These are phyloP conservation scores for Hymenoscyphus occultus DNA, from an alignment of 2,329 filamentous ascomycete genomes.

Conservation along the genomic window DNA sequence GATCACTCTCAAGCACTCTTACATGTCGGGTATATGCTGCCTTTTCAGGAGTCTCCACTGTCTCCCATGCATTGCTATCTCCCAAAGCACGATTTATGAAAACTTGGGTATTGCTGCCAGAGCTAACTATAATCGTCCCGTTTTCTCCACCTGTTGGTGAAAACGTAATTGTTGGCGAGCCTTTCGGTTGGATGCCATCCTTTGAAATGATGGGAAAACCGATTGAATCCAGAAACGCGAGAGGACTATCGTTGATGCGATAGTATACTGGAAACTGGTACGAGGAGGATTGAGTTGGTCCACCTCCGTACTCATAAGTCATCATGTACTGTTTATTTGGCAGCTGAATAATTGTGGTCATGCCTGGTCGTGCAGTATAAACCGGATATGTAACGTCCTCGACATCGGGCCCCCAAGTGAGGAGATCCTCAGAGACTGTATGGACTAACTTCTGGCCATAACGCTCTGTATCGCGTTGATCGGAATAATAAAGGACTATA, in stretches of 20 bases:
- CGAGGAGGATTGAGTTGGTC: constrained; percentile 17
- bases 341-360: constrained; percentile 60
- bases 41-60: constrained; percentile 28
- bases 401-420: constrained; percentile 56
- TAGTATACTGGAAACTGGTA: constrained; percentile 37
- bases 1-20: constrained; percentile 30
- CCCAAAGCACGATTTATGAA: constrained; percentile 34
- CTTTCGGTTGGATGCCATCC: constrained; percentile 28
- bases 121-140: constrained; percentile 35
- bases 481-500: constrained; percentile 67
- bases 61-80: constrained; percentile 31
- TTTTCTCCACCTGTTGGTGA: constrained; percentile 31
- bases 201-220: constrained; percentile 29
- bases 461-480: constrained; percentile 59
- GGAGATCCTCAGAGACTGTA: constrained; percentile 51
- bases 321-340: constrained; percentile 57
- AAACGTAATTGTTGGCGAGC: constrained; percentile 35
- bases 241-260: constrained; percentile 33
- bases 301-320: constrained; percentile 51
- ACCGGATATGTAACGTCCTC: constrained; percentile 61
- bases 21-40: constrained; percentile 32
- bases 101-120: constrained; percentile 25
- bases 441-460: constrained; percentile 69
- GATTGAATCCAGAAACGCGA: constrained; percentile 29
- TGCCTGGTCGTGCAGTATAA: constrained; percentile 64